Conservation (phyloP, 106 monocot species). For the Dactylorhiza incarnata region DNA sequence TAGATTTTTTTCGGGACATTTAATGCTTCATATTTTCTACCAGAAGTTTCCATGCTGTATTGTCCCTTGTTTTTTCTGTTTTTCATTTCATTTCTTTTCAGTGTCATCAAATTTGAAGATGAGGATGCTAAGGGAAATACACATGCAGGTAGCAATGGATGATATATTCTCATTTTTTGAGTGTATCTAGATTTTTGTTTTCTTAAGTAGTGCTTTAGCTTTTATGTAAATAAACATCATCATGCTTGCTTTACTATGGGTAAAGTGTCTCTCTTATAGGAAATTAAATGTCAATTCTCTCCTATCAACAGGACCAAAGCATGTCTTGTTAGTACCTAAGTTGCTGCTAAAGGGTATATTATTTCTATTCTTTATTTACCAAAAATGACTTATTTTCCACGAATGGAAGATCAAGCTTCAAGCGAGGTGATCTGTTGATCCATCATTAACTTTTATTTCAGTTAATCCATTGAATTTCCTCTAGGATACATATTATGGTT, state of each 20-base stretch:
- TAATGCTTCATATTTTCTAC: not conserved
- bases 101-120: constrained; percentile 34
- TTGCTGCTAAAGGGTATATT: no score
- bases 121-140: constrained; percentile 17
- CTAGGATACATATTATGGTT: no score
- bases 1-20: not conserved
- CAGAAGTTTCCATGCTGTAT: not conserved
- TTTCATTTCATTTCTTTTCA: constrained; percentile 10
- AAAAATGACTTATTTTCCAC: no score
- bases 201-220: not conserved
- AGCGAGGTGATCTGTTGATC: no score
- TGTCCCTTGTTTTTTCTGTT: not conserved
- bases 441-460: no score
- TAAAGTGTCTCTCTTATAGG: not conserved
- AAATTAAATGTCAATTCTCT: not conserved
- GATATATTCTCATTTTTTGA: not conserved
- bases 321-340: not conserved
- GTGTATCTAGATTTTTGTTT: not conserved
- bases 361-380: no score
- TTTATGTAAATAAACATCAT: not conserved
- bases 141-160: constrained; percentile 28
- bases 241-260: not conserved
- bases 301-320: no score
- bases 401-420: no score
- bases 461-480: no score